A percentile compares a stretch with the other conserved stretches of the same genome.
These are phyloP conservation scores for Trichopus zeylanicus DNA, from an alignment of 116 monocot species.

Conservation along the genomic window DNA sequence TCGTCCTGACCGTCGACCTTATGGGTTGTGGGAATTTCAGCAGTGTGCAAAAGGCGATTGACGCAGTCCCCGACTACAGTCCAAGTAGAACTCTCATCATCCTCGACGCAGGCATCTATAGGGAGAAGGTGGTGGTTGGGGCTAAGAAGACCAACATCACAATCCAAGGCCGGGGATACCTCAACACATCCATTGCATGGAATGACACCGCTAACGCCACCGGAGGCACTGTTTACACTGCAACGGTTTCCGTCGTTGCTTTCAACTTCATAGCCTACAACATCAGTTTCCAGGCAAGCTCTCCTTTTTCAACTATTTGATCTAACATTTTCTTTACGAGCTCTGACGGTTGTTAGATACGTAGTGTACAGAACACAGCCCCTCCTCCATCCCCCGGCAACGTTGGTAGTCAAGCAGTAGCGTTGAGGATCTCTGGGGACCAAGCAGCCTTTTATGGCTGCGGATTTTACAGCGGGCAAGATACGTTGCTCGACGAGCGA, in stretches of 20 bases:
- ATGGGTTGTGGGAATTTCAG: constrained; percentile 59
- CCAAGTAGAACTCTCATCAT: constrained; percentile 39
- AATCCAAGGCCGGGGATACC: constrained; percentile 46
- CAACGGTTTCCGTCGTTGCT: constrained; percentile 34
- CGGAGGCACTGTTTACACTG: constrained; percentile 41
- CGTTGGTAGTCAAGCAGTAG: constrained; percentile 58
- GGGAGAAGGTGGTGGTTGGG: constrained; percentile 59
- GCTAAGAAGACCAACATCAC: constrained; percentile 50
- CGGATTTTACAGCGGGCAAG: constrained; percentile 61
- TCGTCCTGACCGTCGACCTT: constrained; percentile 29
- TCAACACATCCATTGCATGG: constrained; percentile 44
- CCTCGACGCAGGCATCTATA: constrained; percentile 48
- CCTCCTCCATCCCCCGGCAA: constrained; percentile 19
- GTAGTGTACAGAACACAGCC: constrained; percentile 27
- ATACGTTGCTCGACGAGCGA: constrained; percentile 51
- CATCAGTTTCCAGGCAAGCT: constrained; percentile 50
- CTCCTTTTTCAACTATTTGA: neutral
- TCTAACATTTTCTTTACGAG: too few relatives aligned
- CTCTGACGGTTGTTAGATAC: neutral
- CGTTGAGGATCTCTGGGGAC: constrained; percentile 49
- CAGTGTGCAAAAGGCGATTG: constrained; percentile 58
- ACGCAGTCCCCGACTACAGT: constrained; percentile 50
- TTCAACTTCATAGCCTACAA: constrained; percentile 57
- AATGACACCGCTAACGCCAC: constrained; percentile 49
- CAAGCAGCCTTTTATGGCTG: constrained; percentile 69